phyloP scores from a whole-genome alignment of 345 rosid genomes.

The Linum lewisii region DNA sequence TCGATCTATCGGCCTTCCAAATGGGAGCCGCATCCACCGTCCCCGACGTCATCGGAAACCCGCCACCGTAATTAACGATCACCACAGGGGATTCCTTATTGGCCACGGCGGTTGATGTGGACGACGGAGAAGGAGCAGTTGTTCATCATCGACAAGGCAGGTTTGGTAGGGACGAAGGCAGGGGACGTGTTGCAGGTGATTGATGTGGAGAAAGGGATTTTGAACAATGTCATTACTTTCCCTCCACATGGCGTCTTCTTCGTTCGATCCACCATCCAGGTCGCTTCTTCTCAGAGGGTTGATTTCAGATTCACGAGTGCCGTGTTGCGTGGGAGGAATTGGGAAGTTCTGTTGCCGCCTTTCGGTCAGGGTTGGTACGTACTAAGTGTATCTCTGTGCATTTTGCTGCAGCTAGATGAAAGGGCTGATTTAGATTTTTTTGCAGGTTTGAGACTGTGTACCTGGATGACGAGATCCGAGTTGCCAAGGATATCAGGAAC shows the following conservation, averaged over 20 bases:
- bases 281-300: conserved; percentile 70
- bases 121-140: conserved; percentile 95
- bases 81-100: conserved; percentile 61
- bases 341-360: conserved; percentile 89
- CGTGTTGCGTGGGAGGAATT: conserved; percentile 50
- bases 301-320: conserved; percentile 73
- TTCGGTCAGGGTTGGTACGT: conserved; percentile 95
- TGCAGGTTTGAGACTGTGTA: conserved; percentile 58
- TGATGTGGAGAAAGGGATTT: conserved; percentile 44
- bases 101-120: conserved; percentile 85
- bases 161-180: conserved; percentile 54
- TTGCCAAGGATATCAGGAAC: conserved; percentile 68
- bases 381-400: conserved; percentile 26
- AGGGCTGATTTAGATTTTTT: neutral
- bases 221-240: conserved; percentile 81
- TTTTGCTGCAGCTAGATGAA: no score
- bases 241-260: conserved; percentile 90
- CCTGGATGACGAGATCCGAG: conserved; percentile 61
- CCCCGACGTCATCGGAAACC: no score
- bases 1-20: no score
- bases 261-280: conserved; percentile 59
- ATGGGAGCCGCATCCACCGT: no score
- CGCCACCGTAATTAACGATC: no score
- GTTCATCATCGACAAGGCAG: conserved; percentile 76
- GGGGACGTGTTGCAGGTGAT: conserved; percentile 92